Evolutionary conservation across 225 moss, liverwort and hornwort species (phyloP).

Genomic region (Neckera pumila): DNA sequence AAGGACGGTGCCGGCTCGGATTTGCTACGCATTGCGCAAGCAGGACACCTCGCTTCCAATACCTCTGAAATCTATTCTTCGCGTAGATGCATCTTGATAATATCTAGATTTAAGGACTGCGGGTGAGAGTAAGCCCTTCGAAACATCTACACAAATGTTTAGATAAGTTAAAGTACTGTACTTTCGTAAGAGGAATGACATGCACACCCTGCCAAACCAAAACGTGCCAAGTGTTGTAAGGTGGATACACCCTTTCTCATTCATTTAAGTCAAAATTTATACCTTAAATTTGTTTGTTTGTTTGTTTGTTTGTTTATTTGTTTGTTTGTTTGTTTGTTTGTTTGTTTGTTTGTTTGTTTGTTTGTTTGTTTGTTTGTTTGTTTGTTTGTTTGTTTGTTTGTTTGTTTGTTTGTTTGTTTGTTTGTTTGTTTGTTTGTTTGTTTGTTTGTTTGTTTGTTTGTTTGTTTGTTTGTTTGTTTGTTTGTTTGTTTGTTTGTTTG

Average conservation of each 20-base stretch:
- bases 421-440: too few relatives aligned
- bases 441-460: too few relatives aligned
- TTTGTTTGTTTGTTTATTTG: too few relatives aligned
- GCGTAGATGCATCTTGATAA: background rate
- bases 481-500: too few relatives aligned
- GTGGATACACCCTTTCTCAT: background rate
- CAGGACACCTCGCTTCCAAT: background rate
- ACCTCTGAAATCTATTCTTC: accelerated
- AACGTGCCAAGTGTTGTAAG: background rate
- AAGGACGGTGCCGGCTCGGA: background rate
- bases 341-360: too few relatives aligned
- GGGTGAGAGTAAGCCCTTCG: background rate
- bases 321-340: too few relatives aligned
- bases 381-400: too few relatives aligned
- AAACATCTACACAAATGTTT: too few relatives aligned
- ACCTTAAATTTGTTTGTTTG: too few relatives aligned
- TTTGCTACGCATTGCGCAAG: background rate
- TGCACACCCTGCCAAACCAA: background rate
- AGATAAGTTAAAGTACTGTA: background rate
- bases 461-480: too few relatives aligned
- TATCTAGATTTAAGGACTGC: background rate
- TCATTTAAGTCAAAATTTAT: background rate
- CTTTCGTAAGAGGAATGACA: background rate
- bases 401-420: too few relatives aligned
- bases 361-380: too few relatives aligned